Evolutionary conservation across 2,329 filamentous ascomycete genomes (phyloP), one percentile per base, ranked within the genome.

Genomic region (Cladophialophora exuberans): DNA sequence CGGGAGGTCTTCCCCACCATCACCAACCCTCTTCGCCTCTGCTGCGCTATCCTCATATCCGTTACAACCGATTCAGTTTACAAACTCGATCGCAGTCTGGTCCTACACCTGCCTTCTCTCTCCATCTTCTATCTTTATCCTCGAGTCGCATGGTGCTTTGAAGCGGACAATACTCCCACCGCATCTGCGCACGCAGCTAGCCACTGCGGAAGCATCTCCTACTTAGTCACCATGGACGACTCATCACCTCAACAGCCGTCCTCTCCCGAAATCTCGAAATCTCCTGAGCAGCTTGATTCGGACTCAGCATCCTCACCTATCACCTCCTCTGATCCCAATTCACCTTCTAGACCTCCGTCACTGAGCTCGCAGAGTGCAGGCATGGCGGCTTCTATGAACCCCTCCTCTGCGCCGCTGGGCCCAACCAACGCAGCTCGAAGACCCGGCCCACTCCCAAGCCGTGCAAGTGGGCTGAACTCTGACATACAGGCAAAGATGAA

Each of bases 381-480:
- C 26, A 56, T 58, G 47, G 41, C 54, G 10, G 36, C 57, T 17
- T 15, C 60, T 54, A 91, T 96, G 84, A 89, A 83, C 52, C 76
- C 87, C 5, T 91, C 85, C n/a, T 96, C 91, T n/a, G 94, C 88
- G 23, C 86, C 89, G 35, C 77, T 92, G 3, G 90, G 90, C 35
- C 82, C 89, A 54, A 76, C 96, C 66, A 90, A 86, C 70, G 83
- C 84, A 44, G 84, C 84, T 33, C 76, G 85, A 61, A 77, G 83
- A 65, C 80, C 80, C 11, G 71, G 70, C 18, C 66, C 70, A 25
- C 70, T 73, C 3, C 70, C 74, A 5, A 69, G 72, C 18, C 70
- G 77, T 53, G 73, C 76, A 35, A 79, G 79, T 44, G 78, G 79
- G 15, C 69, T 85, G 46, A 79, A 82, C 43, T 78, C 82, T 63